A percentile compares a stretch with the other conserved stretches of the same genome.
Evolutionary conservation across 257 asterid genomes (phyloP).

Genomic region (Schizonepeta tenuifolia): DNA sequence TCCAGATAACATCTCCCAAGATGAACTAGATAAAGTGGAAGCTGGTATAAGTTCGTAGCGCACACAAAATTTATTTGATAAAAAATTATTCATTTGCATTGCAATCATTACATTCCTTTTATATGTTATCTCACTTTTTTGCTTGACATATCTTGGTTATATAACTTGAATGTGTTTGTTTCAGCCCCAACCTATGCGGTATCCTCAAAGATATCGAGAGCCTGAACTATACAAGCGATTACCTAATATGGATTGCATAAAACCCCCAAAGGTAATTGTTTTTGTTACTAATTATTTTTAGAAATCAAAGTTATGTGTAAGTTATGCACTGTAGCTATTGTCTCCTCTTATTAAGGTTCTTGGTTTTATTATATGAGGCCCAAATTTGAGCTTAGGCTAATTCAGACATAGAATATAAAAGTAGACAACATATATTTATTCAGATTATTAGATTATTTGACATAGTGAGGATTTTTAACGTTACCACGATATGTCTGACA

Average conservation of each 20-base stretch:
- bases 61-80: too few relatives aligned
- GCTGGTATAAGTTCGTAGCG: not conserved
- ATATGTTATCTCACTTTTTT: not conserved
- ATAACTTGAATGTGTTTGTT: conserved; percentile 29
- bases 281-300: not conserved
- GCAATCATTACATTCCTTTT: too few relatives aligned
- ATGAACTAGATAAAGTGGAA: not conserved
- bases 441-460: not conserved
- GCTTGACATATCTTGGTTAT: not conserved
- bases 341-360: too few relatives aligned
- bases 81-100: too few relatives aligned
- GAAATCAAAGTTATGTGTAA: not conserved
- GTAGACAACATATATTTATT: not conserved
- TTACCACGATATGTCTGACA: conserved; percentile 41
- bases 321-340: not conserved
- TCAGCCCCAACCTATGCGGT: conserved; percentile 51
- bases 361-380: not conserved
- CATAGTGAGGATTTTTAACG: not conserved
- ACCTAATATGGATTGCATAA: conserved; percentile 50
- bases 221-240: conserved; percentile 47
- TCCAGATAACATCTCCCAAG: conserved; percentile 41
- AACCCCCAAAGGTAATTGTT: conserved; percentile 60
- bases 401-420: not conserved
- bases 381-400: not conserved
- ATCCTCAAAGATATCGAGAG: not conserved